Evolutionary conservation across 305 asterid species (phyloP).

Genomic region (Striga hermonthica): DNA sequence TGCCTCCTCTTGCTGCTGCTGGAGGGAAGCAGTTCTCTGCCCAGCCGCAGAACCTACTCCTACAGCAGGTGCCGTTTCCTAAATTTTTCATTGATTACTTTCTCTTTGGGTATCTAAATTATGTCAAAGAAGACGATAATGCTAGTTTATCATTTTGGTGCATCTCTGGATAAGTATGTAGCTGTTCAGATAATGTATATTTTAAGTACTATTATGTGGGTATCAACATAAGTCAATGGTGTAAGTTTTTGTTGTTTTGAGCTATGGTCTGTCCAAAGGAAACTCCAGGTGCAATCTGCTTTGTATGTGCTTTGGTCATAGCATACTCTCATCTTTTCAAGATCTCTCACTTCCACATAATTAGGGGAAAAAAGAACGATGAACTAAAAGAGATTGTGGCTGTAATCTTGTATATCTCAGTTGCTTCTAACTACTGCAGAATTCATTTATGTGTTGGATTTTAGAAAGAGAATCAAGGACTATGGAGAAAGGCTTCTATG

Average conservation of each 20-base stretch:
- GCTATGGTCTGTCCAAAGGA: slow-evolving; percentile 8
- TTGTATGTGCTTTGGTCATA: not conserved
- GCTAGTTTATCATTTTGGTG: slow-evolving; percentile 8
- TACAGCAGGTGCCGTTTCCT: slow-evolving; percentile 68
- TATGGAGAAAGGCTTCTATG: slow-evolving; percentile 23
- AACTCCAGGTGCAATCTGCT: slow-evolving; percentile 8
- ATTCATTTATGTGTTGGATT: slow-evolving; percentile 4
- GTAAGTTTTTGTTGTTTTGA: slow-evolving; percentile 1
- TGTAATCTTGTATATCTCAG: not conserved
- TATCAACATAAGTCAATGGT: too few species aligned
- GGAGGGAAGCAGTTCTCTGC: slow-evolving; percentile 74
- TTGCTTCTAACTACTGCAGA: slow-evolving; percentile 9
- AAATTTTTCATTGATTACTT: slow-evolving; percentile 25
- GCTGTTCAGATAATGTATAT: slow-evolving; percentile 18
- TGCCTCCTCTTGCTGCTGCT: slow-evolving; percentile 49
- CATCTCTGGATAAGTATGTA: slow-evolving; percentile 20
- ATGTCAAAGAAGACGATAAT: too few species aligned
- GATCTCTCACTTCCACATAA: slow-evolving; percentile 2
- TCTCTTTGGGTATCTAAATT: too few species aligned
- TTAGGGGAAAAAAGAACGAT: slow-evolving; percentile 6
- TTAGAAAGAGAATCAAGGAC: slow-evolving; percentile 22
- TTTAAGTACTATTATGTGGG: not conserved
- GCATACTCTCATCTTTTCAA: slow-evolving; percentile 10
- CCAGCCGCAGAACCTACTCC: slow-evolving; percentile 77
- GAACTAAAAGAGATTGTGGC: not conserved